Conservation (phyloP, 192 early-diverging fungal genomes). For the Linnemannia zychae region DNA sequence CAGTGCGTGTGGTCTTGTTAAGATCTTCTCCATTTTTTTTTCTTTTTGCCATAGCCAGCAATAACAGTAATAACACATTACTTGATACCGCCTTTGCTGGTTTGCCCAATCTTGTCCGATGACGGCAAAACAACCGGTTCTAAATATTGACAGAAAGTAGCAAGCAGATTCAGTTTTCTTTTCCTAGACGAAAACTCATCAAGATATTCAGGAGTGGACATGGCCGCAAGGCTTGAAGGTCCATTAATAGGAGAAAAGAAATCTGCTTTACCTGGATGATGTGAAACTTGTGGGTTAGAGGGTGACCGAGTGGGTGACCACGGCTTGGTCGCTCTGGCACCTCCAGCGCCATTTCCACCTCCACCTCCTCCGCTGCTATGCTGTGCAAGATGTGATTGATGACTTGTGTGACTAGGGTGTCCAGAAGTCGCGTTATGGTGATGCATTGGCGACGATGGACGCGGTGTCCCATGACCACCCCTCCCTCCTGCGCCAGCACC, state of each 20-base stretch:
- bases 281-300: not conserved
- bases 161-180: not conserved
- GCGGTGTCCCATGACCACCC: constrained; percentile 34
- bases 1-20: too few relatives aligned
- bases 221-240: too few relatives aligned
- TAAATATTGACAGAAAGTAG: constrained; percentile 9
- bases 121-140: constrained; percentile 37
- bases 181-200: too few relatives aligned
- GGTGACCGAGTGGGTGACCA: constrained; percentile 27
- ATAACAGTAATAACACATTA: constrained; percentile 16
- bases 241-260: not conserved
- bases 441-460: constrained; percentile 6
- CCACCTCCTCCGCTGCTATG: not conserved
- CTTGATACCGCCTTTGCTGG: constrained; percentile 54
- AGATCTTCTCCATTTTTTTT: not conserved
- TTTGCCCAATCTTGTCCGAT: constrained; percentile 49
- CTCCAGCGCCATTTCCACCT: not conserved
- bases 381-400: constrained; percentile 16
- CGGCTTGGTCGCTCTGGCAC: not conserved
- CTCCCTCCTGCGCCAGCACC: constrained; percentile 3
- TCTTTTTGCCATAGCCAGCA: too few relatives aligned
- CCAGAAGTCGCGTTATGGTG: constrained; percentile 16
- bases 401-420: constrained; percentile 11
- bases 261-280: not conserved
- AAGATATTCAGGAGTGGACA: too few relatives aligned